Percentiles rank a stretch among this genome's conserved stretches.
Conservation (phyloP, 495 filamentous ascomycete genomes). For the Penicillium pulvis region DNA sequence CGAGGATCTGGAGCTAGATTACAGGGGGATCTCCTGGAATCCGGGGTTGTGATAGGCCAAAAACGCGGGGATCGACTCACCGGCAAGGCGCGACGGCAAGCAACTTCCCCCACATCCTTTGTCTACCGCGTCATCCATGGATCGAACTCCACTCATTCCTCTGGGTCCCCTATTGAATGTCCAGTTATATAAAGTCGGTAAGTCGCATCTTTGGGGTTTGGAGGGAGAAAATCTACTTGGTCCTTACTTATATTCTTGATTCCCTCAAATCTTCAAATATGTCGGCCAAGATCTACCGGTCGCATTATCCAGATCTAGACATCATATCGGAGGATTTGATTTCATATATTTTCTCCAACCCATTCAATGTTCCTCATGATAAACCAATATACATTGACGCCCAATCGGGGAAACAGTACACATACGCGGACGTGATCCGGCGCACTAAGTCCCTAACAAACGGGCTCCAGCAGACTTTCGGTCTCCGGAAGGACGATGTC, state of each 20-base stretch:
- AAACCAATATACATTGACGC: conserved; percentile 53
- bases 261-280: conserved; percentile 13
- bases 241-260: background rate
- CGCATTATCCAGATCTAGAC: conserved; percentile 29
- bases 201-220: background rate
- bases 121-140: background rate
- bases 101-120: background rate
- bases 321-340: conserved; percentile 57
- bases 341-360: conserved; percentile 65
- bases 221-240: background rate
- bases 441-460: conserved; percentile 69
- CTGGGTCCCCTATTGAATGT: background rate
- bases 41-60: background rate
- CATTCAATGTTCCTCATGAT: conserved; percentile 16
- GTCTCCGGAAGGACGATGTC: conserved; percentile 73
- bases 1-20: background rate
- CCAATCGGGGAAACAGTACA: conserved; percentile 66
- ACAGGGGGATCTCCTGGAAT: background rate
- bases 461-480: conserved; percentile 66
- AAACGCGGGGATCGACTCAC: background rate
- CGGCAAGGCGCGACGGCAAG: background rate
- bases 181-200: background rate
- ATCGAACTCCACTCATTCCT: background rate
- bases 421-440: conserved; percentile 60
- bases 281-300: conserved; percentile 29